phyloP scores from a whole-genome alignment of 441 rosid genomes.

The Erodium trifolium region DNA sequence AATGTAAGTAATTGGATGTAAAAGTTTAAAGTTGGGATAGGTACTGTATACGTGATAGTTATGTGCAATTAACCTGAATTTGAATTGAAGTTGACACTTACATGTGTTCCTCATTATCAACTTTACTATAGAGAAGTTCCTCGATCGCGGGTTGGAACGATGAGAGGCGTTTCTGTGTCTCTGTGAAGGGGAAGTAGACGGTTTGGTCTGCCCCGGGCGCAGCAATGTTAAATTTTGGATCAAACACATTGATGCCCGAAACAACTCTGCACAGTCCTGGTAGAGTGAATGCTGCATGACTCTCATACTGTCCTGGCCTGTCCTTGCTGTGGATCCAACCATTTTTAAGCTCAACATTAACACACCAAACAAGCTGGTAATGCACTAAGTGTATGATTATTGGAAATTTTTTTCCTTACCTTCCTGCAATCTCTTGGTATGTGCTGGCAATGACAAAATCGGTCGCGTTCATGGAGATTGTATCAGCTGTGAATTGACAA shows the following conservation, averaged over 20 bases:
- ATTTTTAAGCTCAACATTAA: not conserved
- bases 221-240: conserved; percentile 91
- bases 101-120: conserved; percentile 63
- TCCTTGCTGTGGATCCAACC: conserved; percentile 47
- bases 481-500: conserved; percentile 91
- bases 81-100: conserved; percentile 27
- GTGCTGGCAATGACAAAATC: conserved; percentile 95
- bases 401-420: conserved; percentile 38
- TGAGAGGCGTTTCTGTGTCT: conserved; percentile 54
- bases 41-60: too few species aligned
- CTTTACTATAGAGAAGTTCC: conserved; percentile 58
- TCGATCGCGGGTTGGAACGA: conserved; percentile 71
- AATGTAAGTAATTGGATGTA: too few species aligned
- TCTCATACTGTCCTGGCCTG: conserved; percentile 90
- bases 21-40: too few species aligned
- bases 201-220: conserved; percentile 89
- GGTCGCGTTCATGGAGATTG: conserved; percentile 88
- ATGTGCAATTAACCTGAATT: too few species aligned
- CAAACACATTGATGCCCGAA: conserved; percentile 88
- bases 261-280: conserved; percentile 88
- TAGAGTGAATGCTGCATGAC: conserved; percentile 84
- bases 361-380: not conserved
- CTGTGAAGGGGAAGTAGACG: conserved; percentile 67
- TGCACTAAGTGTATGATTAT: not conserved
- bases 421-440: conserved; percentile 92